Evolutionary conservation across 176 grass and related monocot genomes (phyloP).

Genomic region (Alloteropsis semialata): DNA sequence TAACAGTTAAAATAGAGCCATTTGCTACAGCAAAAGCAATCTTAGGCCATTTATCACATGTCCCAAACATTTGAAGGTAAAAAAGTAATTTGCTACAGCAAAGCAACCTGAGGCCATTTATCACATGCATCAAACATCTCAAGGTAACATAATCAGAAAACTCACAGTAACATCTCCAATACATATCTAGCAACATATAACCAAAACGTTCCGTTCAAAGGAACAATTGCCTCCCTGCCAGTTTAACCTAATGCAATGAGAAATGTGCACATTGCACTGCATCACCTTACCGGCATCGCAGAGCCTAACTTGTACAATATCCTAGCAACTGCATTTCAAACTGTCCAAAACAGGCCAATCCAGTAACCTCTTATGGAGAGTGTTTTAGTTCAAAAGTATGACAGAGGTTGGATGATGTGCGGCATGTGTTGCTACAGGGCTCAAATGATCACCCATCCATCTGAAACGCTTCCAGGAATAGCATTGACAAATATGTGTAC

Average conservation of each 20-base stretch:
- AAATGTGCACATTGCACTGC: neutral
- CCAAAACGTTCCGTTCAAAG: neutral
- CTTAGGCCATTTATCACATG: neutral
- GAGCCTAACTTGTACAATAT: neutral
- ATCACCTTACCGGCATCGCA: neutral
- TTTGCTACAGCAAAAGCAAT: neutral
- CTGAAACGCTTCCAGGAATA: neutral
- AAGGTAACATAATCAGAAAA: slow-evolving; percentile 6
- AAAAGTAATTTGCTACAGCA: neutral
- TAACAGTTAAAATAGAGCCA: neutral
- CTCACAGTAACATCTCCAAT: neutral
- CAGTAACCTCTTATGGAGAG: neutral
- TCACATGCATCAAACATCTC: neutral
- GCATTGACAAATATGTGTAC: neutral
- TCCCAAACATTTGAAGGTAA: neutral
- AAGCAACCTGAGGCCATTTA: neutral
- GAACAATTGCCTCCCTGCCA: neutral
- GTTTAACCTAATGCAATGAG: neutral
- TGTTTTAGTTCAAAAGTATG: neutral
- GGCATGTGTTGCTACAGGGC: neutral
- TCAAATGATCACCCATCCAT: too few relatives aligned
- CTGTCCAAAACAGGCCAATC: neutral
- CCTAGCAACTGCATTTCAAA: neutral
- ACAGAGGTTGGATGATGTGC: neutral
- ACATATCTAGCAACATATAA: neutral